These are phyloP conservation scores for Petunia secreta DNA, from an alignment of 257 asterid genomes.

Conservation along the genomic window DNA sequence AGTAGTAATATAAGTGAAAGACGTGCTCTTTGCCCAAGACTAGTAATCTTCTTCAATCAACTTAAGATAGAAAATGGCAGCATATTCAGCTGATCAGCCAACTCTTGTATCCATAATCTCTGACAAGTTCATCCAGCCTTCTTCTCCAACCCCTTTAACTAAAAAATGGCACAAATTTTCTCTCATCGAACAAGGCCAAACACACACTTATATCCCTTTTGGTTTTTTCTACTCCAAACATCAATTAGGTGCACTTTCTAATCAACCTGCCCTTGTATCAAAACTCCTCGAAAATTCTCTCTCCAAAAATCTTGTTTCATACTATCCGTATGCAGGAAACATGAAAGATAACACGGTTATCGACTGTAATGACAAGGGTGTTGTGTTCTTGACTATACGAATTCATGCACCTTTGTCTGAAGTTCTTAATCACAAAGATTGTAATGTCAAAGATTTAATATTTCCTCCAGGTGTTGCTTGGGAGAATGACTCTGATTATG, in stretches of 20 bases:
- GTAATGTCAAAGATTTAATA: neutral
- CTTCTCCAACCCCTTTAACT: slow-evolving; percentile 8
- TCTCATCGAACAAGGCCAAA: slow-evolving; percentile 15
- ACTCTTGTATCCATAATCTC: too few relatives aligned
- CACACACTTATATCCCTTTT: slow-evolving; percentile 6
- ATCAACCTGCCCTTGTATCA: neutral
- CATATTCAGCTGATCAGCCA: too few relatives aligned
- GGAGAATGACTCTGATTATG: slow-evolving; percentile 10
- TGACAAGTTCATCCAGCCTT: neutral
- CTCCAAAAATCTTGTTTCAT: slow-evolving; percentile 14
- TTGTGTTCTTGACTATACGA: slow-evolving; percentile 11
- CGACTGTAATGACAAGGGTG: slow-evolving; percentile 2
- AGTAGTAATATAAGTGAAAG: too few relatives aligned
- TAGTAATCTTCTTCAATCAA: too few relatives aligned
- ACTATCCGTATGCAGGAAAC: slow-evolving; percentile 15
- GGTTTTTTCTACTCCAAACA: slow-evolving; percentile 3
- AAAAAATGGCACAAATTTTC: slow-evolving; percentile 10
- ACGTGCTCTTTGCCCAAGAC: too few relatives aligned
- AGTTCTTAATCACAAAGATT: slow-evolving; percentile 12
- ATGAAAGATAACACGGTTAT: neutral
- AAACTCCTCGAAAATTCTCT: slow-evolving; percentile 7
- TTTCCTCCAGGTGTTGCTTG: slow-evolving; percentile 16
- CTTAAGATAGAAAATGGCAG: too few relatives aligned
- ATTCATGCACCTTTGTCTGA: slow-evolving; percentile 19
- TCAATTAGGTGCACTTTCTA: slow-evolving; percentile 18